Percentiles rank a stretch among this genome's conserved stretches.
phyloP scores from a whole-genome alignment of 2,329 filamentous ascomycete genomes.

The Nothopassalora personata region DNA sequence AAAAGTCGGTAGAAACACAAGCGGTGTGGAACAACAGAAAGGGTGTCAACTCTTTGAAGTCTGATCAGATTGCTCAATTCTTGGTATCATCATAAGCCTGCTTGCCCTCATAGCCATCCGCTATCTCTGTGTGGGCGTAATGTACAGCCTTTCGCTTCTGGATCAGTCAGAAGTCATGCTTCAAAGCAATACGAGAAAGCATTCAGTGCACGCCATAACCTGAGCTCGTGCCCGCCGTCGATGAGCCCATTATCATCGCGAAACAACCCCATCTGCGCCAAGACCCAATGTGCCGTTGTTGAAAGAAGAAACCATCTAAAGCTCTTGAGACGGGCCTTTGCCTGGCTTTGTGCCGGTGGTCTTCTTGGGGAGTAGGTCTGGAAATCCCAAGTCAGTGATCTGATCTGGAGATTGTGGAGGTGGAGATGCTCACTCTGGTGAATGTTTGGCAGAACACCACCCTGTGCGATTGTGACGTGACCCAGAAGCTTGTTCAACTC shows the following conservation, averaged over 20 bases:
- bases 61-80: constrained; percentile 23
- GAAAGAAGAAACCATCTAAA: constrained; percentile 55
- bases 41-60: constrained; percentile 18
- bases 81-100: constrained; percentile 27
- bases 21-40: neutral
- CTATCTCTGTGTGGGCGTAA: constrained; percentile 20
- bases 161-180: constrained; percentile 23
- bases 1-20: neutral
- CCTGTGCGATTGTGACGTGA: constrained; percentile 94
- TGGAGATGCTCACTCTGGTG: constrained; percentile 71
- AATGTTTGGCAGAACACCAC: constrained; percentile 95
- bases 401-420: neutral
- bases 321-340: constrained; percentile 89
- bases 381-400: constrained; percentile 37
- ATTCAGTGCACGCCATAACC: constrained; percentile 24
- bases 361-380: constrained; percentile 99
- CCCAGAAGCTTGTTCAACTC: constrained; percentile 98
- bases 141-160: constrained; percentile 25
- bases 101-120: constrained; percentile 17
- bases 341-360: constrained; percentile 69
- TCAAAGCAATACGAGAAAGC: constrained; percentile 18
- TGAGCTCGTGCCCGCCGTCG: constrained; percentile 30
- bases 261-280: constrained; percentile 30
- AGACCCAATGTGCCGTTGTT: constrained; percentile 26
- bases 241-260: constrained; percentile 34